A percentile compares a stretch with the other conserved stretches of the same genome.
Conservation (phyloP, 768 basidiomycete genomes). For the Hemileccinum rubropunctum region DNA sequence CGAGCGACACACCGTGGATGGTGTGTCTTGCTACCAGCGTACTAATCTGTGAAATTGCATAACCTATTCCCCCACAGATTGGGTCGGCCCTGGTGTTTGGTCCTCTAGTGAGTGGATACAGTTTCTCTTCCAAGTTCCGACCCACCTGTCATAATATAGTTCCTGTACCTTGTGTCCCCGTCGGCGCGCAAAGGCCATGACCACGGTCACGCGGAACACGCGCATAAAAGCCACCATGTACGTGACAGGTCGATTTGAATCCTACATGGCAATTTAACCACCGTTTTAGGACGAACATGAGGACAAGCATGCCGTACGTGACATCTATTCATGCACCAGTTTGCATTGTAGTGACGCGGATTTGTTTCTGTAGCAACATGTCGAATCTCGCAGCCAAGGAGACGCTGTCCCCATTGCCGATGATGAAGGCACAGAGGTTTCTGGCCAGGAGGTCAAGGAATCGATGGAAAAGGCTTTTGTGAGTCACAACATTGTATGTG, state of each 20-base stretch:
- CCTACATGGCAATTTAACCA: slow-evolving; percentile 11
- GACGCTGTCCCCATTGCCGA: slow-evolving; percentile 19
- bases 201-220: slow-evolving; percentile 24
- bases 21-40: slow-evolving; percentile 13
- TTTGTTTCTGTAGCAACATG: slow-evolving; percentile 17
- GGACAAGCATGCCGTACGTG: slow-evolving; percentile 19
- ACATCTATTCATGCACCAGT: not conserved
- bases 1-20: slow-evolving; percentile 29
- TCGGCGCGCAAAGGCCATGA: slow-evolving; percentile 22
- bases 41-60: not conserved
- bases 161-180: slow-evolving; percentile 32
- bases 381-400: slow-evolving; percentile 6
- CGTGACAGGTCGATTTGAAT: slow-evolving; percentile 6
- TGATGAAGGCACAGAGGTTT: slow-evolving; percentile 30
- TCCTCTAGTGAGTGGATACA: slow-evolving; percentile 23
- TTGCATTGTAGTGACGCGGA: not conserved
- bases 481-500: slow-evolving; percentile 5
- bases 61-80: slow-evolving; percentile 14
- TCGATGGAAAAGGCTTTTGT: slow-evolving; percentile 28
- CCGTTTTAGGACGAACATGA: slow-evolving; percentile 13
- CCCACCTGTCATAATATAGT: slow-evolving; percentile 11
- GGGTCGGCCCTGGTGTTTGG: slow-evolving; percentile 34
- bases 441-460: slow-evolving; percentile 30
- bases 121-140: not conserved
- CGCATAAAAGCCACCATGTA: slow-evolving; percentile 21